Evolutionary conservation across 352 stramenopile genomes (phyloP).

Genomic region (Phytophthora cryptogea): DNA sequence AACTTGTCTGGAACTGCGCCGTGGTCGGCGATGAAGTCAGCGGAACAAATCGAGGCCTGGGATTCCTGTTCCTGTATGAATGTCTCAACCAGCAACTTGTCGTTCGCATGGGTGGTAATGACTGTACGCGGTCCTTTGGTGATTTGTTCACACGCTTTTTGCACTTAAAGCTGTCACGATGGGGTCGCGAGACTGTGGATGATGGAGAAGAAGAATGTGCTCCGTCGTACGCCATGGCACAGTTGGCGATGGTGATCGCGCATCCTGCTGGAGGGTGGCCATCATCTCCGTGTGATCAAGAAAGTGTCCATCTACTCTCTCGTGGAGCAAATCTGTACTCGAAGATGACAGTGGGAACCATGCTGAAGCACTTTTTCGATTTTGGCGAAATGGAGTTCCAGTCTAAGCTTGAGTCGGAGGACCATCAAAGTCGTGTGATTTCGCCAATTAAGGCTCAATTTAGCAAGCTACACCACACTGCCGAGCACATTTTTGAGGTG

Average conservation of each 20-base stretch:
- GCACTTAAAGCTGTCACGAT: slow-evolving; percentile 85
- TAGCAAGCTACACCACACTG: slow-evolving; percentile 49
- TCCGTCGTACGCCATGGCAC: slow-evolving; percentile 74
- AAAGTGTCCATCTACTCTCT: slow-evolving; percentile 71
- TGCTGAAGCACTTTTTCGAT: slow-evolving; percentile 89
- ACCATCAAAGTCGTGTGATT: slow-evolving; percentile 61
- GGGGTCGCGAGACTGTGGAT: slow-evolving; percentile 83
- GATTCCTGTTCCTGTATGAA: slow-evolving; percentile 86
- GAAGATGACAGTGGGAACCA: slow-evolving; percentile 71
- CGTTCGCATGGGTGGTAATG: slow-evolving; percentile 65
- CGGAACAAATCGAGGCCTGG: slow-evolving; percentile 75
- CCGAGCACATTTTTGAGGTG: slow-evolving; percentile 38
- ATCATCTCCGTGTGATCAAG: slow-evolving; percentile 61
- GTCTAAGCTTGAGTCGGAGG: slow-evolving; percentile 53
- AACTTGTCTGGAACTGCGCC: slow-evolving; percentile 84
- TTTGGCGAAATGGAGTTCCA: slow-evolving; percentile 71
- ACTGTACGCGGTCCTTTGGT: slow-evolving; percentile 79
- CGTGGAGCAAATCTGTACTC: slow-evolving; percentile 85
- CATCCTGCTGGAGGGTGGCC: slow-evolving; percentile 65
- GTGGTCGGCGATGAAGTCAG: slow-evolving; percentile 85
- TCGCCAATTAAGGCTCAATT: slow-evolving; percentile 71
- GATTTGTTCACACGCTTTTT: slow-evolving; percentile 78
- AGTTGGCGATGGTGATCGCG: slow-evolving; percentile 71
- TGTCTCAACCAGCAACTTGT: slow-evolving; percentile 74
- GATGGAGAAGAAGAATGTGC: slow-evolving; percentile 83